phyloP scores from a whole-genome alignment of 2,329 filamentous ascomycete species.

The Fusarium xylarioides region DNA sequence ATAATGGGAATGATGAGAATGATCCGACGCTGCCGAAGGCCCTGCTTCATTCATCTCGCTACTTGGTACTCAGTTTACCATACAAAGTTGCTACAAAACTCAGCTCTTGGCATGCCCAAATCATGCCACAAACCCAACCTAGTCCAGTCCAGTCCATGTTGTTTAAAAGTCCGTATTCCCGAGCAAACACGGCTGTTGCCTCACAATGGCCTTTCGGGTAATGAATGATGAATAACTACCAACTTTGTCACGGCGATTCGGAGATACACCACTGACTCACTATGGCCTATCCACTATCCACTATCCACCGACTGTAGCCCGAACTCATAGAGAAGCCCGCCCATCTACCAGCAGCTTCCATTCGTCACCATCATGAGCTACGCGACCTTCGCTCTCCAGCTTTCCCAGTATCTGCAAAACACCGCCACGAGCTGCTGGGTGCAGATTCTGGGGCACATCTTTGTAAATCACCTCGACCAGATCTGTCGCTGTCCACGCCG shows the following conservation, averaged over 20 bases:
- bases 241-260: background rate
- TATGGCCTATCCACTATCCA: too few species aligned
- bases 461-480: conserved; percentile 89
- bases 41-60: background rate
- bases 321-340: conserved; percentile 35
- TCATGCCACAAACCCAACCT: background rate
- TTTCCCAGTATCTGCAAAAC: conserved; percentile 83
- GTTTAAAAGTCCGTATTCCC: background rate
- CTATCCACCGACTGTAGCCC: background rate
- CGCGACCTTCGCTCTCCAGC: conserved; percentile 77
- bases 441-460: conserved; percentile 78
- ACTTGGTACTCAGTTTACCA: background rate
- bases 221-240: background rate
- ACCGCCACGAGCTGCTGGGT: conserved; percentile 78
- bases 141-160: background rate
- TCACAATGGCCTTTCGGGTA: background rate
- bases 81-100: background rate
- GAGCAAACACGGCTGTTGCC: background rate
- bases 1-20: background rate
- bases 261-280: background rate
- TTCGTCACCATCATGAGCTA: conserved; percentile 50
- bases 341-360: conserved; percentile 42
- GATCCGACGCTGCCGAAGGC: conserved; percentile 18
- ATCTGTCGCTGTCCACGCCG: conserved; percentile 76
- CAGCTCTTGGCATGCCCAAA: conserved; percentile 14